Conservation (phyloP, 768 basidiomycete genomes). For the Tubosaeta sp. region DNA sequence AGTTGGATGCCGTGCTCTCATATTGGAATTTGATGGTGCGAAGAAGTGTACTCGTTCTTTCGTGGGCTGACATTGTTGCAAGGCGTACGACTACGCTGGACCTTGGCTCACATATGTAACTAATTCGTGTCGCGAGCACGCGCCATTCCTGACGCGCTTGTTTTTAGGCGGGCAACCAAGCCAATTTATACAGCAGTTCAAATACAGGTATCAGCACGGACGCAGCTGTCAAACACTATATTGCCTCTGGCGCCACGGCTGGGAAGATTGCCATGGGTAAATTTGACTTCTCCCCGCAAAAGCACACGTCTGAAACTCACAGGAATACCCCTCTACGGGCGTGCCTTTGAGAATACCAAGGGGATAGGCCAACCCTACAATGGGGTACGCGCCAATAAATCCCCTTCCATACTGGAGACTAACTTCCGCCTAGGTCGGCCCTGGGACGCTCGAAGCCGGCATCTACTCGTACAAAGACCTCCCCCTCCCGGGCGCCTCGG, state of each 20-base stretch:
- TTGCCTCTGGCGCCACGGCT: constrained; percentile 55
- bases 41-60: neutral
- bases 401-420: neutral
- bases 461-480: constrained; percentile 70
- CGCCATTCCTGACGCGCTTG: neutral
- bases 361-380: constrained; percentile 66
- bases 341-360: constrained; percentile 66
- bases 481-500: constrained; percentile 57
- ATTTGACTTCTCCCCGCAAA: neutral
- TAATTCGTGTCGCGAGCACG: constrained; percentile 27
- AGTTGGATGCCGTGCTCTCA: constrained; percentile 61
- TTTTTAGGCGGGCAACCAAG: constrained; percentile 48
- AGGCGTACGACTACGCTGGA: constrained; percentile 77
- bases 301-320: neutral
- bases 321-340: constrained; percentile 78
- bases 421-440: constrained; percentile 49
- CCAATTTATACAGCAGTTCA: constrained; percentile 64
- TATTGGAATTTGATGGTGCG: constrained; percentile 83
- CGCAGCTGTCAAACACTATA: constrained; percentile 57
- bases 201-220: constrained; percentile 67
- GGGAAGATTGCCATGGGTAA: constrained; percentile 65
- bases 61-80: neutral
- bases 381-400: constrained; percentile 42
- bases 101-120: constrained; percentile 62
- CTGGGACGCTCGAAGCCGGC: constrained; percentile 41